Evolutionary conservation across 805 yeast species (phyloP).

Genomic region (Candida morakotiae): DNA sequence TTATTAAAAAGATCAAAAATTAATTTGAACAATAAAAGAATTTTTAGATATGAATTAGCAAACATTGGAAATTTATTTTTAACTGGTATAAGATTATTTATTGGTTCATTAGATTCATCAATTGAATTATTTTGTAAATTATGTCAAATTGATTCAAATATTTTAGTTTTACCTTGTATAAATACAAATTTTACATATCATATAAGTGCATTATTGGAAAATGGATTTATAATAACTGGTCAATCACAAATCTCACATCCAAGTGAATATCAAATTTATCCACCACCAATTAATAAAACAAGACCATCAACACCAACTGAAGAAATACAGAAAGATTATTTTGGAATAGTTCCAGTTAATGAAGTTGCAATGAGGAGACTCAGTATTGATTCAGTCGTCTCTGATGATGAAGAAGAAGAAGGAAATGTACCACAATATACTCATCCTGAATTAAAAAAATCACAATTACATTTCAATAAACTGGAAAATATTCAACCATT

Average conservation of each 20-base stretch:
- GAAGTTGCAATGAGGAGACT: constrained; percentile 8
- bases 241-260: constrained; percentile 96
- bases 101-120: constrained; percentile 82
- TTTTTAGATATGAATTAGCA: constrained; percentile 72
- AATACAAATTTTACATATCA: constrained; percentile 84
- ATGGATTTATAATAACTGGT: constrained; percentile 78
- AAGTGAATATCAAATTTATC: constrained; percentile 22
- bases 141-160: constrained; percentile 49
- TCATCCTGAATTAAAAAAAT: constrained; percentile 70
- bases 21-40: constrained; percentile 34
- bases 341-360: constrained; percentile 8
- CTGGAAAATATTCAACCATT: constrained; percentile 52
- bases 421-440: constrained; percentile 68
- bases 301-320: constrained; percentile 21
- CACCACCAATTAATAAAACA: constrained; percentile 22
- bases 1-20: constrained; percentile 62
- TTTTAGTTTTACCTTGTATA: constrained; percentile 71
- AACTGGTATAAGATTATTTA: constrained; percentile 75
- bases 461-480: constrained; percentile 73
- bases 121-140: constrained; percentile 70
- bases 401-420: constrained; percentile 38
- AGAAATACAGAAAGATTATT: constrained; percentile 1
- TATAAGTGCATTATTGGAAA: constrained; percentile 67
- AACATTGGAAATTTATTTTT: constrained; percentile 81
- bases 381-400: neutral